These are phyloP conservation scores for Bonia amplexicaulis DNA, from an alignment of 176 grass and related monocot species.

Conservation along the genomic window DNA sequence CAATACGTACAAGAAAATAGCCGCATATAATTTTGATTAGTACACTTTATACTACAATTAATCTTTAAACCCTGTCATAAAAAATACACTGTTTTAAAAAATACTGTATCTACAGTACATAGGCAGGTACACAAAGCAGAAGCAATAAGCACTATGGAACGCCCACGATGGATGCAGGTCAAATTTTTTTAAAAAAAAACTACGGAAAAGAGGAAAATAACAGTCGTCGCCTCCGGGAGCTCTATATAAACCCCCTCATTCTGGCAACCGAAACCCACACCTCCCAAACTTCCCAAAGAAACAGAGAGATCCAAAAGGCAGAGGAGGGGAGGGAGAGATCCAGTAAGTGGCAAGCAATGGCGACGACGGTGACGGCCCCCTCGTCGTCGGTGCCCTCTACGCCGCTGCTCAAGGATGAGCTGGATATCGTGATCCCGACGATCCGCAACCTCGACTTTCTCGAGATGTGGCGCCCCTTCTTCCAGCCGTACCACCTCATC, in stretches of 20 bases:
- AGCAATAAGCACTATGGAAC: no score
- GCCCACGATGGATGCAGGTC: no score
- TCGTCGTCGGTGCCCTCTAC: constrained; percentile 36
- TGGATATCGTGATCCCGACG: constrained; percentile 92
- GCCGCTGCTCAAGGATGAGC: constrained; percentile 73
- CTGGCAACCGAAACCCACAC: not conserved
- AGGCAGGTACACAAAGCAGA: no score
- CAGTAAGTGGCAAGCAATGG: constrained; percentile 19
- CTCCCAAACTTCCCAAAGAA: not conserved
- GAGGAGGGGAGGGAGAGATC: not conserved
- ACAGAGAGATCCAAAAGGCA: not conserved
- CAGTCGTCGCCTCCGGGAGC: not conserved
- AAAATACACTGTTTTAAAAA: no score
- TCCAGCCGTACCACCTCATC: constrained; percentile 91
- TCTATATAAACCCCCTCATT: constrained; percentile 11
- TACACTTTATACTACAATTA: no score
- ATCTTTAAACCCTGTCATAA: no score
- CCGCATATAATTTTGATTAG: no score
- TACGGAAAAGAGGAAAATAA: no score
- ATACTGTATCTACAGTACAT: no score
- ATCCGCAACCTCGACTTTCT: constrained; percentile 86
- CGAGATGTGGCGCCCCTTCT: constrained; percentile 88
- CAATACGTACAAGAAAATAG: no score
- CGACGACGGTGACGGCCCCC: constrained; percentile 45
- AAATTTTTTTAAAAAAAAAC: no score